Evolutionary conservation across 805 yeast species (phyloP), one percentile per base, ranked within the genome.

Genomic region (Yamadazyma endophytica): DNA sequence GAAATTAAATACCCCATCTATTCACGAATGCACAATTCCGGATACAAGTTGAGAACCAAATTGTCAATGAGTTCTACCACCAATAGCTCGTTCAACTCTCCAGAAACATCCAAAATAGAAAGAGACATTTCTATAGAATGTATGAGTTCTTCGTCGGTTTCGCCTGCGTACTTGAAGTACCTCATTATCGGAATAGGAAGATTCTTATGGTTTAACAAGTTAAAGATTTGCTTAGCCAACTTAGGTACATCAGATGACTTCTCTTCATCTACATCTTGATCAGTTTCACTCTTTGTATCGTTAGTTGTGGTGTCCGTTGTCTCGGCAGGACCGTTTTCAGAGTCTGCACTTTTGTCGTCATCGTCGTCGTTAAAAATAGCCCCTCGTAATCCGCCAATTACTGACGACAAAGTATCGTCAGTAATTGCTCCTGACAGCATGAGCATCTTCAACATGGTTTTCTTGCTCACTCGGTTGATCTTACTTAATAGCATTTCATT

Each of bases 11-110:
- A 36, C 7, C 40, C 40, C 8, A 36, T 20, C 14, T 33, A 16
- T 29, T 33, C 27, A 6, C 35, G n/a, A n/a, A 39, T 7, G 33
- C 33, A 17, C 34, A 52, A 29, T 32, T 52, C 56, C 1, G 54
- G 52, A 33, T 49, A 54, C 21, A 50, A 22, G 19, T 38, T 32
- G 32, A 42, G 46, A 31, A 46, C 33, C 5, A 52, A 7, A 13
- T 37, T 32, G 38, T 54, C 61, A 6, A 54, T 15, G 7, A 46
- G 21, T 20, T 42, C 36, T 18, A 51, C 27, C 11, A 46, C 38
- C 2, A 52, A 36, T n/a, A 50, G 32, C 31, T 29, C 21, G 38
- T 52, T 52, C 32, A 47, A 26, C 12, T 24, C n/a, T 14, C 13
- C 12, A 11, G n/a, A 13, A 9, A 9, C 21, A 11, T 28, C 25